phyloP scores from a whole-genome alignment of 2,329 filamentous ascomycete species.

The Setomelanomma holmii region DNA sequence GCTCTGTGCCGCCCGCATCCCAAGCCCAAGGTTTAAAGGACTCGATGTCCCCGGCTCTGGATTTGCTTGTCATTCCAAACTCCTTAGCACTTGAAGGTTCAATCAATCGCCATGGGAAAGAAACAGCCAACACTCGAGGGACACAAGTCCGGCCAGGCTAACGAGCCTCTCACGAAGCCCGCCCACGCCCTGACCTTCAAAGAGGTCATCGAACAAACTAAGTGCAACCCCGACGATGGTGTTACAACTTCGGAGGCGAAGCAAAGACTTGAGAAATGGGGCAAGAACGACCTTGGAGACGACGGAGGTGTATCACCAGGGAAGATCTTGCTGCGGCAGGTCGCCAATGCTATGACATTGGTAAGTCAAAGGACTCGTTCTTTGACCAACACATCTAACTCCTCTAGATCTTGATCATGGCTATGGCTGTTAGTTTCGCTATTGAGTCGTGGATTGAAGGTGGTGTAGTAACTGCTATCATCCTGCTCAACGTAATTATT shows the following conservation, averaged over 20 bases:
- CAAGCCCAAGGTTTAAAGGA: constrained; percentile 37
- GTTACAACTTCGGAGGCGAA: constrained; percentile 67
- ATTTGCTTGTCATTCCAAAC: constrained; percentile 37
- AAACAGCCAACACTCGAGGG: constrained; percentile 44
- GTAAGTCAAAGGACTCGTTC: constrained; percentile 47
- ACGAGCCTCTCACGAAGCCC: constrained; percentile 64
- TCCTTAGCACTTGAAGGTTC: constrained; percentile 28
- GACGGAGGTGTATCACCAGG: constrained; percentile 73
- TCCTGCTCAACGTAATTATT: constrained; percentile 53
- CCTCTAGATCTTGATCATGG: constrained; percentile 51
- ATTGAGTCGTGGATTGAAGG: constrained; percentile 57
- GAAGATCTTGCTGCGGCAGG: constrained; percentile 75
- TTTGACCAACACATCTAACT: too few relatives aligned
- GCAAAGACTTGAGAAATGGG: constrained; percentile 55
- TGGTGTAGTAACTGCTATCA: constrained; percentile 55
- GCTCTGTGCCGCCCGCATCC: constrained; percentile 26
- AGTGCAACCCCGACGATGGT: constrained; percentile 71
- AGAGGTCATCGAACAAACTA: constrained; percentile 63
- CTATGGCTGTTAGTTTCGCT: constrained; percentile 56
- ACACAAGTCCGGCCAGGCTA: constrained; percentile 56
- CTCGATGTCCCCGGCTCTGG: constrained; percentile 33
- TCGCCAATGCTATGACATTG: constrained; percentile 81
- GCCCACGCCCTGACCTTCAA: constrained; percentile 67
- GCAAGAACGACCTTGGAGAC: constrained; percentile 75
- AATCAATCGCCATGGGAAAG: constrained; percentile 45